Evolutionary conservation across 1,284 basidiomycete genomes (phyloP).

Genomic region (Trametes versicolor): DNA sequence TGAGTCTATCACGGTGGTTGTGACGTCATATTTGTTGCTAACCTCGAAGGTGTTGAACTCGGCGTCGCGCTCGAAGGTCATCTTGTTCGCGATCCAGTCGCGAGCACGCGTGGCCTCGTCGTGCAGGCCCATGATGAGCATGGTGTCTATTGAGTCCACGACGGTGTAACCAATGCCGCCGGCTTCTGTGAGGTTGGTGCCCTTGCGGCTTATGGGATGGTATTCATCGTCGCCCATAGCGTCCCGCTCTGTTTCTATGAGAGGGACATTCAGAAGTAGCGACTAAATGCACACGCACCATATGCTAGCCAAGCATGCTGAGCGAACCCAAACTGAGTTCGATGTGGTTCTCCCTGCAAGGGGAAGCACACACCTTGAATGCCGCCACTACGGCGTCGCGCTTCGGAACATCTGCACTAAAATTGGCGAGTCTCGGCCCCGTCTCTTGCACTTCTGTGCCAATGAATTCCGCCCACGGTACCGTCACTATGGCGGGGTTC

Average conservation of each 20-base stretch:
- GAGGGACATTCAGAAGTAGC: conserved; percentile 3
- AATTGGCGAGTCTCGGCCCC: conserved; percentile 36
- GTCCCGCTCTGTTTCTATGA: conserved; percentile 71
- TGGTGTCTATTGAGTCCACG: conserved; percentile 86
- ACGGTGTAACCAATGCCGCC: conserved; percentile 90
- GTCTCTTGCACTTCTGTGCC: conserved; percentile 30
- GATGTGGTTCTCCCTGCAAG: neutral
- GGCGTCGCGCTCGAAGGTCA: conserved; percentile 85
- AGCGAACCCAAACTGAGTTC: conserved; percentile 15
- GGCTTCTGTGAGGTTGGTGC: conserved; percentile 77
- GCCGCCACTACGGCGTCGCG: conserved; percentile 78
- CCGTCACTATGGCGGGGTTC: conserved; percentile 29
- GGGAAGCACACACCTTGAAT: conserved; percentile 68
- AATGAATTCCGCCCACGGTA: conserved; percentile 30
- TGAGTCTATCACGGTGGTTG: conserved; percentile 1
- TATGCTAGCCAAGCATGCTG: conserved; percentile 86
- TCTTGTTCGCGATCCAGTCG: conserved; percentile 77
- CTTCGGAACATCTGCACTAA: conserved; percentile 67
- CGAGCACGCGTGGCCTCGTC: conserved; percentile 84
- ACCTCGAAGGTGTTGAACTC: conserved; percentile 95
- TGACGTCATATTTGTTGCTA: conserved; percentile 35
- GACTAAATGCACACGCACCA: conserved; percentile 53
- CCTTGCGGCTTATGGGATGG: conserved; percentile 81
- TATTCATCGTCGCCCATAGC: conserved; percentile 93
- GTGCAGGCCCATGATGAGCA: conserved; percentile 86